Conservation (phyloP, 2,329 filamentous ascomycete genomes). For the Pseudocercospora crystallina region DNA sequence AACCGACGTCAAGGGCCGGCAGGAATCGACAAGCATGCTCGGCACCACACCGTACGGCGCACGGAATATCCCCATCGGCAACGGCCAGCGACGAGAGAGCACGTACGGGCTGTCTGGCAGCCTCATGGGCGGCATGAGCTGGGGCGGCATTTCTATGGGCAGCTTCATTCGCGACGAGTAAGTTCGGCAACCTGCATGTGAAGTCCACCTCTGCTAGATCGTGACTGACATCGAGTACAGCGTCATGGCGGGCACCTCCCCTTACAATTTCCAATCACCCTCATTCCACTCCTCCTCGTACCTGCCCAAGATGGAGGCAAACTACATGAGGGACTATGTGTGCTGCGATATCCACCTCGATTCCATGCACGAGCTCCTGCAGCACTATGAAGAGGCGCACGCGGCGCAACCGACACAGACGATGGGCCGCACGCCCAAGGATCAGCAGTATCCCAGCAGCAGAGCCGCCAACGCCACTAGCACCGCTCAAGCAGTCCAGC, state of each 20-base stretch:
- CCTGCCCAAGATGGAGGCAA: slow-evolving; percentile 63
- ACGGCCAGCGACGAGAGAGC: slow-evolving; percentile 55
- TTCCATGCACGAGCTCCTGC: slow-evolving; percentile 88
- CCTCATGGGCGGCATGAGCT: slow-evolving; percentile 81
- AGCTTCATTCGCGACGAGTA: slow-evolving; percentile 99
- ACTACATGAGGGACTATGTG: slow-evolving; percentile 95
- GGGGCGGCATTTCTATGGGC: slow-evolving; percentile 92
- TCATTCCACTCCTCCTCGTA: slow-evolving; percentile 66
- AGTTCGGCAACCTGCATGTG: slow-evolving; percentile 46
- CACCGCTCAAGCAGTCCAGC: slow-evolving; percentile 37
- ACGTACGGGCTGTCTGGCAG: slow-evolving; percentile 53
- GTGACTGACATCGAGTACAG: slow-evolving; percentile 48
- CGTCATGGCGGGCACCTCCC: slow-evolving; percentile 96
- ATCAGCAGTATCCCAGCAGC: slow-evolving; percentile 37
- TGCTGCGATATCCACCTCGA: slow-evolving; percentile 90
- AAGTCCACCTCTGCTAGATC: background rate
- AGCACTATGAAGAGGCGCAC: slow-evolving; percentile 95
- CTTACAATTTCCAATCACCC: slow-evolving; percentile 80
- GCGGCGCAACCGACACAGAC: slow-evolving; percentile 57
- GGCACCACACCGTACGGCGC: slow-evolving; percentile 56
- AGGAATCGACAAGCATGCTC: slow-evolving; percentile 55
- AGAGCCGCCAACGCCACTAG: slow-evolving; percentile 35
- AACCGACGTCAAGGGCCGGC: slow-evolving; percentile 42
- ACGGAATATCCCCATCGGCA: slow-evolving; percentile 61
- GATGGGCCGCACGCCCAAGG: slow-evolving; percentile 40